Evolutionary conservation across 2,329 filamentous ascomycete genomes (phyloP).

Genomic region (Phaeosphaeria sp.): DNA sequence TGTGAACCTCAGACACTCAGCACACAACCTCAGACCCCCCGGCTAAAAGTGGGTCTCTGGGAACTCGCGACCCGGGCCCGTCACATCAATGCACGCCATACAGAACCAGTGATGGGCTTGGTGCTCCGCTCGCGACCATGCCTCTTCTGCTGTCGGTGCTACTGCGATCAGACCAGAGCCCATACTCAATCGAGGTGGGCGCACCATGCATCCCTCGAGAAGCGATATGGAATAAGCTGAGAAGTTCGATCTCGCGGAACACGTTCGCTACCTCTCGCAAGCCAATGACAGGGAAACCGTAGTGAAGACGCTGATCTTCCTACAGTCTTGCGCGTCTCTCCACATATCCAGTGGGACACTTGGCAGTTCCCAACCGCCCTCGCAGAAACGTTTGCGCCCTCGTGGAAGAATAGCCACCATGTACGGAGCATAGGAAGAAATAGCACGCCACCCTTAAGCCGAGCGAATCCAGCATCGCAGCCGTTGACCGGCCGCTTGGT

Average conservation of each 20-base stretch:
- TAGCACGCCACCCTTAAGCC: not conserved
- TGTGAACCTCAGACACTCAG: constrained; percentile 28
- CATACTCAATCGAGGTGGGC: not conserved
- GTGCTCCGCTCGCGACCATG: constrained; percentile 4
- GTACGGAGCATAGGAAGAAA: not conserved
- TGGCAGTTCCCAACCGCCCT: not conserved
- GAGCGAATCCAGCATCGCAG: not conserved
- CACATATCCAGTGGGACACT: not conserved
- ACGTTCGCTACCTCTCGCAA: too few relatives aligned
- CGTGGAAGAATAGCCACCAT: not conserved
- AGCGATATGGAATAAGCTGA: not conserved
- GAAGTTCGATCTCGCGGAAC: not conserved
- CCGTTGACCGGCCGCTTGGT: not conserved
- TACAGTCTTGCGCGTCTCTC: not conserved
- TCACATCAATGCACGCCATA: constrained; percentile 17
- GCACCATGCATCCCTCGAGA: not conserved
- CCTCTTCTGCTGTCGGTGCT: constrained; percentile 7
- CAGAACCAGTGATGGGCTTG: constrained; percentile 6
- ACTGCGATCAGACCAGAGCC: constrained; percentile 3
- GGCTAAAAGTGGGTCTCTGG: constrained; percentile 15
- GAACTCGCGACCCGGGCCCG: constrained; percentile 8
- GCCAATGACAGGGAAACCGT: not conserved
- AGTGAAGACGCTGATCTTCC: not conserved
- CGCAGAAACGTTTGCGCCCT: not conserved
- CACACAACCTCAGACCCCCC: constrained; percentile 13